Percentiles rank a stretch among this genome's conserved stretches.
phyloP scores from a whole-genome alignment of 192 early-diverging fungal species.

The Dissophora ornata region DNA sequence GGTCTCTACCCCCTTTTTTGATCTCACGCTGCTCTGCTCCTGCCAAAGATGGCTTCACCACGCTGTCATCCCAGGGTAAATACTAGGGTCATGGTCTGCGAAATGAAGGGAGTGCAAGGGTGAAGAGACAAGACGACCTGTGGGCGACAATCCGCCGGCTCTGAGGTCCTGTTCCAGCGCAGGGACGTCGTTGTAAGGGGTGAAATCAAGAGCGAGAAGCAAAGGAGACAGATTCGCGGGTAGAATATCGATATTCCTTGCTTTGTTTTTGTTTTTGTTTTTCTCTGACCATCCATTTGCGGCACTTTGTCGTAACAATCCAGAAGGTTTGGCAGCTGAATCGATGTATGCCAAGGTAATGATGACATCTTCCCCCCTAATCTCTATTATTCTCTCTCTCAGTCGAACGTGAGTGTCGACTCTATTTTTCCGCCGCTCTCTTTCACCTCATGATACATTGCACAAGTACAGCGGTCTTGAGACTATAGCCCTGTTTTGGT shows the following conservation, averaged over 20 bases:
- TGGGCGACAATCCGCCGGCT: no score
- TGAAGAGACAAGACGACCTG: neutral
- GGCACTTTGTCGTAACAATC: no score
- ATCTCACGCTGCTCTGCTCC: slow-evolving; percentile 13
- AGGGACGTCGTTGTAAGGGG: neutral
- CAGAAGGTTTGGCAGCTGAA: neutral
- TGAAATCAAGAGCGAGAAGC: no score
- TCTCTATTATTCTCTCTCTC: no score
- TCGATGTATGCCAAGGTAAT: neutral
- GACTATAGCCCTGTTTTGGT: neutral
- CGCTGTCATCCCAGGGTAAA: slow-evolving; percentile 1
- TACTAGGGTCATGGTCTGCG: no score
- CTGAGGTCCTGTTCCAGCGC: no score
- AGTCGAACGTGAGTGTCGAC: no score
- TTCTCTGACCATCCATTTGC: no score
- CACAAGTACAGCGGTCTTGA: neutral
- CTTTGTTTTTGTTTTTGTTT: no score
- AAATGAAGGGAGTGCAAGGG: neutral
- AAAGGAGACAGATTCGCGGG: no score
- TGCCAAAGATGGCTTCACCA: slow-evolving; percentile 3
- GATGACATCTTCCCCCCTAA: no score
- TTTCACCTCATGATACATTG: slow-evolving; percentile 13
- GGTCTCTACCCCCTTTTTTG: slow-evolving; percentile 9
- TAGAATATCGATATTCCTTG: slow-evolving; percentile 26
- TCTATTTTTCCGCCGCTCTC: neutral